Base-by-base conservation (phyloP, 2,329 filamentous ascomycete genomes). In the Penicillium sp. region DNA sequence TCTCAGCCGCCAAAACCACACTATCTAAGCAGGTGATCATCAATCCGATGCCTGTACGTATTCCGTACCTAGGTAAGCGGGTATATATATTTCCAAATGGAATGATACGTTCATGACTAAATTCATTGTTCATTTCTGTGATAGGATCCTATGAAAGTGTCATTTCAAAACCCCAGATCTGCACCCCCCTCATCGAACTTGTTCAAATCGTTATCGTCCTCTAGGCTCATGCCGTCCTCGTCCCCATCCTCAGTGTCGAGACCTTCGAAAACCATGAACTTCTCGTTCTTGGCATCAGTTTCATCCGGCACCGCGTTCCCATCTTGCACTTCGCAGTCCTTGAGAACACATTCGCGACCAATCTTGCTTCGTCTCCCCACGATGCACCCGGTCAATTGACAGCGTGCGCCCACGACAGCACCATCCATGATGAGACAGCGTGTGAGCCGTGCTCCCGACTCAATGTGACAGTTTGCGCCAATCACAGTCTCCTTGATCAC, bases 401-500 rank as follows among this genome's bases (percentile, higher is more conserved):
- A 92, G 45, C 88, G 87, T 65, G 90, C 89, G 14, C 90, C 92
- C 12, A 99, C 82, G 7, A 90, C 86, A 0, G 90, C 92, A 3
- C 90, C 90, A 59, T 97, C 93, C 91, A 97, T 97, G 20, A 97
- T 77, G 48, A 97, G 74, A 72, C 93, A 97, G 62, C 92, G 84
- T n/a, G 85, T 86, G 46, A 99, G 75, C 62, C 92, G 89, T 28
- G 89, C 91, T n/a, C 91, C 91, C 63, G 88, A 86, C 60, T 87
- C 86, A 62, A 99, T 93, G 65, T 89, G 87, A 70, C 91, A 96
- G 64, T 90, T 91, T 4, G 90, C 85, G 2, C 94, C 94, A 42
- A 99, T 84, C 28, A 97, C 90, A 38, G 82, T 88, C 72, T 96
- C 91, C 72, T 96, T 97, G 75, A 99, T 89, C n/a, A 91, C 88